Conservation (phyloP, 495 filamentous ascomycete genomes). For the Podospora sp. region DNA sequence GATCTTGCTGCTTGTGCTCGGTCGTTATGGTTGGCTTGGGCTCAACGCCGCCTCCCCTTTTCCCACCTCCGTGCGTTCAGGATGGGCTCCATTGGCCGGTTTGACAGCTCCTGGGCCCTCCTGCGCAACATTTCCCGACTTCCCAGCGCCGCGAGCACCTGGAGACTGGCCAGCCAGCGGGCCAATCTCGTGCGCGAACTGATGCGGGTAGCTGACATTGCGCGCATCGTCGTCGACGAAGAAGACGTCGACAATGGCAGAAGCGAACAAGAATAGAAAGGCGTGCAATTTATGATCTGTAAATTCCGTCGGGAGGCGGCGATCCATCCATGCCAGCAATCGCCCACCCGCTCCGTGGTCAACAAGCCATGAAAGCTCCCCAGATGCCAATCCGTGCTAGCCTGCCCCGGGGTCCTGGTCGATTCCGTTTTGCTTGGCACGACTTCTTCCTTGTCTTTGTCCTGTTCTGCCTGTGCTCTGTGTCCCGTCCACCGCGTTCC, state of each 20-base stretch:
- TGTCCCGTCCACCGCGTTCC: background rate
- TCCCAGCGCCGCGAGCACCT: conserved; percentile 12
- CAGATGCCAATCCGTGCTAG: conserved; percentile 5
- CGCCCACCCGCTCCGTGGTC: background rate
- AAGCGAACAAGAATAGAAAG: background rate
- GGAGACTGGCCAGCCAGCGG: background rate
- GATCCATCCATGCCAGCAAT: conserved; percentile 8
- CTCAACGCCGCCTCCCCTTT: conserved; percentile 30
- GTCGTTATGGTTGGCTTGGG: conserved; percentile 27
- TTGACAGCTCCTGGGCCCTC: conserved; percentile 7
- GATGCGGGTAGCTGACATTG: conserved; percentile 11
- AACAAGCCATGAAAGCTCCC: conserved; percentile 3
- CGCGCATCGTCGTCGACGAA: conserved; percentile 1
- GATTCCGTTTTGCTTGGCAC: conserved; percentile 12
- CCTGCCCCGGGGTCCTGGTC: background rate
- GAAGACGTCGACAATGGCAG: background rate
- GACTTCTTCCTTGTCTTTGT: conserved; percentile 10
- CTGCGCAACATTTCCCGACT: conserved; percentile 28
- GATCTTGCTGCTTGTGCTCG: conserved; percentile 22
- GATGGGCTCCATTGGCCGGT: conserved; percentile 18
- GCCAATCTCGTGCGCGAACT: conserved; percentile 11
- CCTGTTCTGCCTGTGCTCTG: conserved; percentile 11
- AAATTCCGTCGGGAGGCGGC: background rate
- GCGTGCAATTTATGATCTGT: background rate
- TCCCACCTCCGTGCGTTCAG: conserved; percentile 25